phyloP scores from a whole-genome alignment of 139 green algal genomes.

The Chlamydomonas urium region DNA sequence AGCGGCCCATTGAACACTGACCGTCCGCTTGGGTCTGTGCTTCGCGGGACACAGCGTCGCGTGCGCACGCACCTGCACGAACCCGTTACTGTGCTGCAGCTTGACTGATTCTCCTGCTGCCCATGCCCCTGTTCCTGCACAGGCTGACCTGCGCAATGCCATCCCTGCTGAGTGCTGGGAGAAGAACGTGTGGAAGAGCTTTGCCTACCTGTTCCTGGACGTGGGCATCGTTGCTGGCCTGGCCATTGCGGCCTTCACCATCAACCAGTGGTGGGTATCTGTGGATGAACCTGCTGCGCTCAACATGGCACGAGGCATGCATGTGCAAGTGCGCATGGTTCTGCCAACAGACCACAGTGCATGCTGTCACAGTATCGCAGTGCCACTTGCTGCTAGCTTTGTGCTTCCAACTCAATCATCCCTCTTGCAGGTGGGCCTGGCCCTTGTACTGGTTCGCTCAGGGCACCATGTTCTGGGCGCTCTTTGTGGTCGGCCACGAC shows the following conservation, averaged over 20 bases:
- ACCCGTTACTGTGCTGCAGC: background rate
- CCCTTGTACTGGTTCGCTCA: conserved; percentile 93
- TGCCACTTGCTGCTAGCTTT: no score
- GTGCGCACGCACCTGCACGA: background rate
- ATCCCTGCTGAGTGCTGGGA: conserved; percentile 80
- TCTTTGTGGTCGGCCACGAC: conserved; percentile 96
- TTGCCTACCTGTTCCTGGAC: conserved; percentile 71
- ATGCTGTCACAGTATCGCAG: no score
- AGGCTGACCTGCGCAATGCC: conserved; percentile 68
- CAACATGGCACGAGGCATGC: no score
- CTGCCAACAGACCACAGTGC: no score
- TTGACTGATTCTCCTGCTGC: background rate
- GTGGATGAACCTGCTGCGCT: background rate
- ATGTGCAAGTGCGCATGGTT: no score
- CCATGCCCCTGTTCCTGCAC: background rate
- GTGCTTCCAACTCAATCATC: no score
- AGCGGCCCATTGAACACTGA: background rate
- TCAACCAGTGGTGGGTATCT: conserved; percentile 59
- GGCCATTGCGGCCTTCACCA: conserved; percentile 56
- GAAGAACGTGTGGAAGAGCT: conserved; percentile 62
- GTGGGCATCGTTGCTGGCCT: conserved; percentile 81
- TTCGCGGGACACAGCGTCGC: background rate
- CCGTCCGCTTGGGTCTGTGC: background rate
- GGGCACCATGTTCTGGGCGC: conserved; percentile 97
- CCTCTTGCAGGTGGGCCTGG: conserved; percentile 67